phyloP scores from a whole-genome alignment of 352 stramenopile species.

The Aphanomyces invadans region DNA sequence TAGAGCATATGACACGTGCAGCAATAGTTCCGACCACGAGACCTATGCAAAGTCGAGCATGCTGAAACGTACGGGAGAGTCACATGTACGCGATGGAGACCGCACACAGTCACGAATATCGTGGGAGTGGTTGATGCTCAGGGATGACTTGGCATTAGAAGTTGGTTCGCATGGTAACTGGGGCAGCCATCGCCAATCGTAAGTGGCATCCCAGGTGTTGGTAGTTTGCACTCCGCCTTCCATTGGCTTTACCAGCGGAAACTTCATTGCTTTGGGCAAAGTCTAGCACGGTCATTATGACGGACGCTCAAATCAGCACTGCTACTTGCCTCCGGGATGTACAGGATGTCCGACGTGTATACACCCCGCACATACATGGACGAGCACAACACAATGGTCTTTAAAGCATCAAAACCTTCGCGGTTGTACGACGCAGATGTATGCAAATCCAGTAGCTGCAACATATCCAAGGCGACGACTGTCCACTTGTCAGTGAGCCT shows the following conservation, averaged over 20 bases:
- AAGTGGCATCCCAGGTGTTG: slow-evolving; percentile 27
- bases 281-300: slow-evolving; percentile 34
- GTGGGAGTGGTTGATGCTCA: not conserved
- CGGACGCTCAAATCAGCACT: no score
- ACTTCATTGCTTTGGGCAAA: slow-evolving; percentile 36
- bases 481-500: slow-evolving; percentile 52
- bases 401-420: slow-evolving; percentile 55
- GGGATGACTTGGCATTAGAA: no score
- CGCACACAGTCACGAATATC: not conserved
- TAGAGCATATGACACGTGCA: no score
- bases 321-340: slow-evolving; percentile 35
- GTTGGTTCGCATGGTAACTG: no score
- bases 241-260: slow-evolving; percentile 19
- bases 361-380: slow-evolving; percentile 62
- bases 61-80: not conserved
- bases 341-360: slow-evolving; percentile 45
- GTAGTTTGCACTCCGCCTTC: slow-evolving; percentile 1
- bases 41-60: no score
- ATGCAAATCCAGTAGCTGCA: slow-evolving; percentile 47
- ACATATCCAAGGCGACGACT: slow-evolving; percentile 57
- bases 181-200: slow-evolving; percentile 34
- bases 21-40: no score
- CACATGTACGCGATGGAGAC: not conserved
- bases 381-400: slow-evolving; percentile 55
- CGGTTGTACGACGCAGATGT: slow-evolving; percentile 61